Conservation (phyloP, 257 asterid species). For the Capsicum chinense region DNA sequence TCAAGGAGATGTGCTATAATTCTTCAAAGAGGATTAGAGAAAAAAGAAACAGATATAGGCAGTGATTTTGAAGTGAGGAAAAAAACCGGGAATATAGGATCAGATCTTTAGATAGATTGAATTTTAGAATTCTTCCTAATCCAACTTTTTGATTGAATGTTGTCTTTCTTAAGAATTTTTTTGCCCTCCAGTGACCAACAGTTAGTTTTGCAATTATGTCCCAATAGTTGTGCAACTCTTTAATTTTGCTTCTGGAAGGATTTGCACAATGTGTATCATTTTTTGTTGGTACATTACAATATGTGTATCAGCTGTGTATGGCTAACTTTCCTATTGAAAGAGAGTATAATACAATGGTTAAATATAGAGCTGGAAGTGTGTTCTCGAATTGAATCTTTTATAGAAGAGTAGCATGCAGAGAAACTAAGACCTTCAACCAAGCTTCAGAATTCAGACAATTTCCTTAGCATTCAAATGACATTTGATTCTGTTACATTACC, state of each 20-base stretch:
- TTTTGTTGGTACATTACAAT: neutral
- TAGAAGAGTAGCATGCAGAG: neutral
- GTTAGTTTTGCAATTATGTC: conserved; percentile 2
- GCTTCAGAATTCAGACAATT: conserved; percentile 12
- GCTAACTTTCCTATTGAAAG: neutral
- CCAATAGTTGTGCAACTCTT: conserved; percentile 5
- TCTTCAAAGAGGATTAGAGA: neutral
- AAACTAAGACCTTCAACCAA: conserved; percentile 14
- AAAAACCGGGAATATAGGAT: neutral
- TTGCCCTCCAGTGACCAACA: conserved; percentile 11
- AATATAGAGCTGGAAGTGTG: neutral
- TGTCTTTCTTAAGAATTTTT: neutral
- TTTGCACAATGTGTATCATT: neutral
- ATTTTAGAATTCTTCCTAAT: neutral
- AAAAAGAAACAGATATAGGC: conserved; percentile 3
- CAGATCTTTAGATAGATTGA: conserved; percentile 16
- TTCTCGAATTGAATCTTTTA: conserved; percentile 8
- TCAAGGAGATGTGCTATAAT: neutral
- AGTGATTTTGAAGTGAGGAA: neutral
- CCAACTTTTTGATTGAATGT: neutral
- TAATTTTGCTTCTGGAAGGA: conserved; percentile 7
- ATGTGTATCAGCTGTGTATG: conserved; percentile 4
- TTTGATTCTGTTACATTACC: conserved; percentile 22
- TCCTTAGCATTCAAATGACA: neutral
- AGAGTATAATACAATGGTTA: neutral